These are phyloP conservation scores for Trichoderma koningiopsis DNA, from an alignment of 2,329 filamentous ascomycete genomes.

Conservation along the genomic window DNA sequence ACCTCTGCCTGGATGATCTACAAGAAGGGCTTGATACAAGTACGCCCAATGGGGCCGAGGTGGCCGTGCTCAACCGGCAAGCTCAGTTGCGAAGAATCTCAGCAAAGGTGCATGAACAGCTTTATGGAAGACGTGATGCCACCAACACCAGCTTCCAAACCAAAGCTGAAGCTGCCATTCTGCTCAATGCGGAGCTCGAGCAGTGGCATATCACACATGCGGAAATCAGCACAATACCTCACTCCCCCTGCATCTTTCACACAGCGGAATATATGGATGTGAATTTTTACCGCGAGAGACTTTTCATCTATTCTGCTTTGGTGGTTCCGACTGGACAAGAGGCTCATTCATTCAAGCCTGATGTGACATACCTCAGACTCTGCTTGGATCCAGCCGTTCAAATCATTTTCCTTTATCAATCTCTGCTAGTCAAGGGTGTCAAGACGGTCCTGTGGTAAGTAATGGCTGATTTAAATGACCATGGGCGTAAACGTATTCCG, in stretches of 20 bases:
- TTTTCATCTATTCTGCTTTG: conserved; percentile 22
- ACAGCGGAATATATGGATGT: conserved; percentile 23
- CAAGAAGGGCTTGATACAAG: conserved; percentile 3
- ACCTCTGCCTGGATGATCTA: conserved; percentile 9
- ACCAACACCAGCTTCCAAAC: neutral
- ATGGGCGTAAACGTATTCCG: too few species aligned
- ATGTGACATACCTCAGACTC: conserved; percentile 18
- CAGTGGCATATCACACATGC: conserved; percentile 2
- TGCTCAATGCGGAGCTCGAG: conserved; percentile 3
- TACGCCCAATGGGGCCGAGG: neutral
- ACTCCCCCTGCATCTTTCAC: conserved; percentile 18
- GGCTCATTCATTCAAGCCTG: conserved; percentile 4
- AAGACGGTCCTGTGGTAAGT: conserved; percentile 21
- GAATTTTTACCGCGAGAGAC: conserved; percentile 19
- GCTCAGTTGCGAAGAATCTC: conserved; percentile 13
- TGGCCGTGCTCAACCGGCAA: conserved; percentile 14
- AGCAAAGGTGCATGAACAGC: conserved; percentile 5
- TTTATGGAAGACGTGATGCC: neutral
- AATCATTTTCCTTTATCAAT: conserved; percentile 21
- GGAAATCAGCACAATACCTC: conserved; percentile 5
- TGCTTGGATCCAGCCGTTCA: conserved; percentile 21
- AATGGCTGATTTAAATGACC: neutral
- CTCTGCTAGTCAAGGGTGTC: conserved; percentile 13
- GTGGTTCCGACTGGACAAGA: conserved; percentile 19
- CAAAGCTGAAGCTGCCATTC: neutral